Percentiles rank a stretch among this genome's conserved stretches.
Conservation (phyloP, 768 basidiomycete genomes). For the Lactarius hatsudake region DNA sequence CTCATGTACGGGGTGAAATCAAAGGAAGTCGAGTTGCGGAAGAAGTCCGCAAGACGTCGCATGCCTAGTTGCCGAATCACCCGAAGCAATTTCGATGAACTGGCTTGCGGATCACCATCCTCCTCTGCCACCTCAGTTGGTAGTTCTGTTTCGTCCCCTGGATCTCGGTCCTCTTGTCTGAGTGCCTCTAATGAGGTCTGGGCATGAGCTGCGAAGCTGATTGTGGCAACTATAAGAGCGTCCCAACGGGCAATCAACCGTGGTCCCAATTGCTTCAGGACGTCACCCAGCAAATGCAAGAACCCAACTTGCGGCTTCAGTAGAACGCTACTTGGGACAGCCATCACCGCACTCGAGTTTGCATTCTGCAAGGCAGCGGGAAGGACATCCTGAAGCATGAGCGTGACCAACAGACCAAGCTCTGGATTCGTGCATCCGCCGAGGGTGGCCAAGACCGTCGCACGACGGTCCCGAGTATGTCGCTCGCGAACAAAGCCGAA, state of each 20-base stretch:
- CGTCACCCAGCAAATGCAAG: slow-evolving; percentile 79
- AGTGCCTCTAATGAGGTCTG: slow-evolving; percentile 51
- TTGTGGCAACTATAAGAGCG: slow-evolving; percentile 61
- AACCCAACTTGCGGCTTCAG: slow-evolving; percentile 80
- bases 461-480: slow-evolving; percentile 62
- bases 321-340: slow-evolving; percentile 37
- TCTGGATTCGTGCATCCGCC: slow-evolving; percentile 71
- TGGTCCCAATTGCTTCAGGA: slow-evolving; percentile 78
- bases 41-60: slow-evolving; percentile 86
- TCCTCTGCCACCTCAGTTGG: slow-evolving; percentile 36
- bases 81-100: slow-evolving; percentile 38
- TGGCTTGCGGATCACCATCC: slow-evolving; percentile 30
- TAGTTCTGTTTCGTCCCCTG: slow-evolving; percentile 31
- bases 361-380: slow-evolving; percentile 20
- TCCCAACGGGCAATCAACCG: slow-evolving; percentile 72
- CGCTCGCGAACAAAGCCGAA: slow-evolving; percentile 88
- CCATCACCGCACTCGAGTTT: slow-evolving; percentile 30
- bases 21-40: slow-evolving; percentile 67
- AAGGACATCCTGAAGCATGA: slow-evolving; percentile 79
- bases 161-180: slow-evolving; percentile 36
- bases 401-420: slow-evolving; percentile 70
- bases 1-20: slow-evolving; percentile 72
- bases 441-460: slow-evolving; percentile 72
- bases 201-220: slow-evolving; percentile 63
- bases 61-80: slow-evolving; percentile 79